Evolutionary conservation across 2,329 filamentous ascomycete species (phyloP).

Genomic region (Hawksworthiomyces lignivorus): DNA sequence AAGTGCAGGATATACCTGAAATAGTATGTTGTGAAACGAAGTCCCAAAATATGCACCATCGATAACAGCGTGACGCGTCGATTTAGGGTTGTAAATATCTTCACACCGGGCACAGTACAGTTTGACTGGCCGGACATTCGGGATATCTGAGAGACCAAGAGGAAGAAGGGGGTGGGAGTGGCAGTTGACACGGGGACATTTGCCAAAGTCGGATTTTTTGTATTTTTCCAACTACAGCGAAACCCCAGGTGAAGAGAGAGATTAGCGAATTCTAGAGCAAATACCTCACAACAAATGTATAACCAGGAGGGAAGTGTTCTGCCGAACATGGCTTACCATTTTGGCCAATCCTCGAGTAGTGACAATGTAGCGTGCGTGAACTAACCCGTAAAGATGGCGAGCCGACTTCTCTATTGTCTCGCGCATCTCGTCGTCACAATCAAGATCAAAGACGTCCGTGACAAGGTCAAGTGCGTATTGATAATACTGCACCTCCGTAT

Average conservation of each 20-base stretch:
- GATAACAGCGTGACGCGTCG: constrained; percentile 86
- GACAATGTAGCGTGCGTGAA: constrained; percentile 94
- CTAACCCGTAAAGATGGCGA: constrained; percentile 87
- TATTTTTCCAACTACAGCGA: constrained; percentile 82
- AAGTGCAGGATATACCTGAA: constrained; percentile 92
- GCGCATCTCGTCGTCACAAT: constrained; percentile 97
- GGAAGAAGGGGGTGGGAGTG: constrained; percentile 87
- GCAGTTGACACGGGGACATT: constrained; percentile 94
- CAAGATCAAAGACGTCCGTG: constrained; percentile 96
- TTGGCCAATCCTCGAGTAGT: constrained; percentile 89
- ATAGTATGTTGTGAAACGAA: constrained; percentile 97
- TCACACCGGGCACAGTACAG: constrained; percentile 97
- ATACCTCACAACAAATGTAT: no score
- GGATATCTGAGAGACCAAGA: constrained; percentile 85
- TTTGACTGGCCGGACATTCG: constrained; percentile 85
- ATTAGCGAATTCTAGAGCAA: no score
- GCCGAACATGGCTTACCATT: no score
- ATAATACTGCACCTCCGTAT: constrained; percentile 97
- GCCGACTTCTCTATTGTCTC: constrained; percentile 98
- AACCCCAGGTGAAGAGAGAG: no score
- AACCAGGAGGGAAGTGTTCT: no score
- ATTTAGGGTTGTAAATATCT: constrained; percentile 98
- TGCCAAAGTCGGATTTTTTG: constrained; percentile 96
- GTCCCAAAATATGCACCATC: constrained; percentile 98
- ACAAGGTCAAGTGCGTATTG: constrained; percentile 97